Conservation (phyloP, 352 stramenopile genomes). For the Phytophthora hybrid region DNA sequence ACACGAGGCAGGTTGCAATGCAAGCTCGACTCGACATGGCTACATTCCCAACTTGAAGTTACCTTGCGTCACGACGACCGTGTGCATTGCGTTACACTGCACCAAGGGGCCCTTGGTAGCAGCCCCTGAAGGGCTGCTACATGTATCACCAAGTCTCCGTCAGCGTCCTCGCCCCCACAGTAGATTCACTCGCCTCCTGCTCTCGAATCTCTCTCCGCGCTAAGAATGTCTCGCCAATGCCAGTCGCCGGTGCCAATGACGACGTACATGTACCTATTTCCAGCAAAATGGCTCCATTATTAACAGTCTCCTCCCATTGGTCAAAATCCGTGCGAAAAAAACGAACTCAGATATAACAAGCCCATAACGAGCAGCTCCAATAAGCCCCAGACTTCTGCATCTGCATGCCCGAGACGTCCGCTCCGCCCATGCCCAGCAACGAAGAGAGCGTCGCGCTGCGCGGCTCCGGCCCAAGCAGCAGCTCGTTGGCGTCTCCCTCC, state of each 20-base stretch:
- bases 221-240: conserved; percentile 2
- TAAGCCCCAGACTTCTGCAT: background rate
- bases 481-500: conserved; percentile 35
- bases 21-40: too few relatives aligned
- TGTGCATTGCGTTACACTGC: background rate
- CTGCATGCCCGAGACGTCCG: conserved; percentile 34
- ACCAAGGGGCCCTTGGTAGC: too few relatives aligned
- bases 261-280: background rate
- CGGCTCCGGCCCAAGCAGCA: conserved; percentile 28
- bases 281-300: too few relatives aligned
- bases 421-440: conserved; percentile 31
- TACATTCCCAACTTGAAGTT: too few relatives aligned
- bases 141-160: background rate
- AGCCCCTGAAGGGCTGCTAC: too few relatives aligned
- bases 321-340: background rate
- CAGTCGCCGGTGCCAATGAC: background rate
- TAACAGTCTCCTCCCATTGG: background rate
- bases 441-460: conserved; percentile 44
- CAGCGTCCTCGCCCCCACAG: background rate
- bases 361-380: background rate
- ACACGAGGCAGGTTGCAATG: too few relatives aligned
- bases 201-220: background rate
- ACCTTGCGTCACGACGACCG: too few relatives aligned
- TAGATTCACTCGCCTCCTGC: background rate
- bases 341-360: conserved; percentile 6